phyloP scores from a whole-genome alignment of 495 filamentous ascomycete genomes.

The Mycothermus thermophilus region DNA sequence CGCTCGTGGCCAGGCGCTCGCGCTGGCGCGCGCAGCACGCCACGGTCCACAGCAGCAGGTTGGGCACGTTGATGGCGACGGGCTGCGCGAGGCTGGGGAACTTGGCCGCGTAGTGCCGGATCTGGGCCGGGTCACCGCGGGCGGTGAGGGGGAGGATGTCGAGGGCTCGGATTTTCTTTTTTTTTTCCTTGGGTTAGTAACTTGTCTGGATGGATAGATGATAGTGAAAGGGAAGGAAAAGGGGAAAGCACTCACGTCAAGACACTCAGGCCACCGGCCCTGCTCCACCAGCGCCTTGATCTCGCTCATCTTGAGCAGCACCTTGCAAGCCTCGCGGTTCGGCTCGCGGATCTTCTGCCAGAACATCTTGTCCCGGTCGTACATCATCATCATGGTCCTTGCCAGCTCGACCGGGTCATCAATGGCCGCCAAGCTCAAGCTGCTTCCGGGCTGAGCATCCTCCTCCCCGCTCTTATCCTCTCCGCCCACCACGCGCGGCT shows the following conservation, averaged over 20 bases:
- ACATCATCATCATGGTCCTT: slow-evolving; percentile 64
- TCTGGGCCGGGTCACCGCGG: slow-evolving; percentile 50
- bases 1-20: slow-evolving; percentile 42
- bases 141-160: slow-evolving; percentile 67
- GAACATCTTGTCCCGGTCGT: slow-evolving; percentile 61
- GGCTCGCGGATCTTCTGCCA: slow-evolving; percentile 48
- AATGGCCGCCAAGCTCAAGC: slow-evolving; percentile 68
- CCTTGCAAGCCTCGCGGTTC: slow-evolving; percentile 55
- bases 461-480: slow-evolving; percentile 15
- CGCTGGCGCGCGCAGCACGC: slow-evolving; percentile 65
- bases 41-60: slow-evolving; percentile 86
- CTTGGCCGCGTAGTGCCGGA: slow-evolving; percentile 60
- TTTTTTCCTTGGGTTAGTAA: too few relatives aligned
- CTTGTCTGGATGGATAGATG: too few relatives aligned
- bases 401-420: slow-evolving; percentile 76
- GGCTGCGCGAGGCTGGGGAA: slow-evolving; percentile 62
- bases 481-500: slow-evolving; percentile 39
- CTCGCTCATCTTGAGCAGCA: slow-evolving; percentile 63
- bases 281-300: slow-evolving; percentile 58
- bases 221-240: slow-evolving; percentile 3
- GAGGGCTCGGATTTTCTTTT: slow-evolving; percentile 55
- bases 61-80: slow-evolving; percentile 73
- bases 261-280: slow-evolving; percentile 57
- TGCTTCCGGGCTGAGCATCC: slow-evolving; percentile 34
- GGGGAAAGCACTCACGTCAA: slow-evolving; percentile 54